A percentile compares a stretch with the other conserved stretches of the same genome.
phyloP scores from a whole-genome alignment of 371 early-diverging fungal species.

The Sporodiniella umbellata region DNA sequence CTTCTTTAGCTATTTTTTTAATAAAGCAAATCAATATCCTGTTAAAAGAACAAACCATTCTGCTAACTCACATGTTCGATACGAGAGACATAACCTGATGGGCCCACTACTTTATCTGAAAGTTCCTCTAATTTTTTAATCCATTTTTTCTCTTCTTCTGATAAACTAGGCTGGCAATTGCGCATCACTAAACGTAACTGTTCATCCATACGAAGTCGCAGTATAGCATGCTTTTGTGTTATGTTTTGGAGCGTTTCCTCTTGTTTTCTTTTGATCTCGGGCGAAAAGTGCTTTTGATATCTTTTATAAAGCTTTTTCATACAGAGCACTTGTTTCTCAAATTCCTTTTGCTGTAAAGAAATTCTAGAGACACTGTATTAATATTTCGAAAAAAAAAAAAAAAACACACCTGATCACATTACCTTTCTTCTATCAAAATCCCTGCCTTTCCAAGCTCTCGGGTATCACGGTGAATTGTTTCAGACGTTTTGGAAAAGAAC shows the following conservation, averaged over 20 bases:
- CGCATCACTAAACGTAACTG: slow-evolving; percentile 16
- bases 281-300: slow-evolving; percentile 9
- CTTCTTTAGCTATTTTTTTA: slow-evolving; percentile 1
- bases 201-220: slow-evolving; percentile 21
- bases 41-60: no score
- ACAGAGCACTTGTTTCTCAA: slow-evolving; percentile 16
- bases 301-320: slow-evolving; percentile 16
- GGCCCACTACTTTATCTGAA: slow-evolving; percentile 11
- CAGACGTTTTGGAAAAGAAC: slow-evolving; percentile 29
- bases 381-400: background rate
- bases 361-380: slow-evolving; percentile 10
- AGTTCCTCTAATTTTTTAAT: slow-evolving; percentile 13
- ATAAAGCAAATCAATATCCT: no score
- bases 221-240: slow-evolving; percentile 9
- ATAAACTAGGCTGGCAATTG: slow-evolving; percentile 18
- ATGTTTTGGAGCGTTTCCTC: slow-evolving; percentile 13
- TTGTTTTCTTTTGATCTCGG: slow-evolving; percentile 4
- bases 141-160: slow-evolving; percentile 21
- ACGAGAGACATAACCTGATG: slow-evolving; percentile 15
- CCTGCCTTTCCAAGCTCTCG: slow-evolving; percentile 18
- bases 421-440: slow-evolving; percentile 14
- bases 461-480: slow-evolving; percentile 23
- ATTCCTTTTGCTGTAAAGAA: slow-evolving; percentile 23
- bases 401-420: background rate
- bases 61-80: slow-evolving; percentile 11